Conservation (phyloP, 2,329 filamentous ascomycete genomes). For the Blastomyces parvus region DNA sequence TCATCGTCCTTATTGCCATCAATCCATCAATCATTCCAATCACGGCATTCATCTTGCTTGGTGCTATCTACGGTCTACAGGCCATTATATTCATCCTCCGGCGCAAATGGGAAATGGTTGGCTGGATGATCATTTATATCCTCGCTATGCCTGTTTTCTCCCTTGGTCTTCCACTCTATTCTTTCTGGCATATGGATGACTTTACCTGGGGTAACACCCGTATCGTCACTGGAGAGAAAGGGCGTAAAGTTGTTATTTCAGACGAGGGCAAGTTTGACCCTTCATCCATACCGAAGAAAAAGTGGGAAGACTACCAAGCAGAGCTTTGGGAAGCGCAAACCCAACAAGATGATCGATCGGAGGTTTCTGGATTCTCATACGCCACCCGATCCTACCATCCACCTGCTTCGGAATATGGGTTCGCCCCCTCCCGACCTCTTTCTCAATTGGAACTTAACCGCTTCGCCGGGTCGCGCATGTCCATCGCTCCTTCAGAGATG, state of each 20-base stretch:
- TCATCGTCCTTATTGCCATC: conserved; percentile 63
- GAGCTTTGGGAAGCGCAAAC: conserved; percentile 96
- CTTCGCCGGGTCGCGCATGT: conserved; percentile 57
- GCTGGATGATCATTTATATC: conserved; percentile 97
- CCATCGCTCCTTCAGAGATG: conserved; percentile 61
- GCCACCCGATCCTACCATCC: conserved; percentile 66
- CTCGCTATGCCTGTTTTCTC: conserved; percentile 85
- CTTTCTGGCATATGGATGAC: conserved; percentile 99
- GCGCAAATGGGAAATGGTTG: conserved; percentile 99
- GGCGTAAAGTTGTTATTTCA: conserved; percentile 82
- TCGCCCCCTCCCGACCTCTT: conserved; percentile 51
- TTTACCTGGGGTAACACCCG: conserved; percentile 99
- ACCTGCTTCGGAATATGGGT: conserved; percentile 63
- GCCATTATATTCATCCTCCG: conserved; percentile 93
- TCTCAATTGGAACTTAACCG: conserved; percentile 50
- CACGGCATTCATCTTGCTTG: conserved; percentile 81
- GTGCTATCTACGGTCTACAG: conserved; percentile 93
- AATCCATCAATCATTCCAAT: conserved; percentile 61
- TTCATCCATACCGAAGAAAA: conserved; percentile 84
- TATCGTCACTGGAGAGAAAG: conserved; percentile 88
- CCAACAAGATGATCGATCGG: conserved; percentile 71
- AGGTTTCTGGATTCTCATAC: conserved; percentile 89
- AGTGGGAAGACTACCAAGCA: conserved; percentile 97
- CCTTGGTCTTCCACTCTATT: conserved; percentile 79
- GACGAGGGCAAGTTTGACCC: conserved; percentile 99